A percentile compares a stretch with the other conserved stretches of the same genome.
Conservation (phyloP, 306 rosid genomes). For the Dalbergia cultrata region DNA sequence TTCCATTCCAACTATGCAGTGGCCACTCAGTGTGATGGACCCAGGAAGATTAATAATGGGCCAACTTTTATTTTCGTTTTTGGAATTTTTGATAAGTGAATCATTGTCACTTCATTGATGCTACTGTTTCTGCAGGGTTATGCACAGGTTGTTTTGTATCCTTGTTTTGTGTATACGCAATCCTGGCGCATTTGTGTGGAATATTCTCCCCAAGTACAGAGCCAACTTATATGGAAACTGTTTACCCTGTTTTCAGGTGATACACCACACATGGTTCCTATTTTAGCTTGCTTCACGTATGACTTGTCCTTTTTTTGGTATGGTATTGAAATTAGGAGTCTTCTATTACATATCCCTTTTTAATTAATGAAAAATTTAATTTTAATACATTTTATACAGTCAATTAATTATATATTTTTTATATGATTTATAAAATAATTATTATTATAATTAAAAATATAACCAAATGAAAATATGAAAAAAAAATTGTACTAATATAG, state of each 20-base stretch:
- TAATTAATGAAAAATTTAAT: too few relatives aligned
- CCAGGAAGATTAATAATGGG: background rate
- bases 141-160: constrained; percentile 92
- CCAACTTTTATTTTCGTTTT: too few relatives aligned
- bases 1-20: too few relatives aligned
- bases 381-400: too few relatives aligned
- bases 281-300: background rate
- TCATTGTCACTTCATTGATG: background rate
- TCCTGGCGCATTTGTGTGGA: constrained; percentile 80
- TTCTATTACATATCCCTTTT: background rate
- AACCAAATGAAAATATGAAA: too few relatives aligned
- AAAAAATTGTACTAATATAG: too few relatives aligned
- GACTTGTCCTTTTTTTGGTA: background rate
- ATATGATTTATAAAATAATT: too few relatives aligned
- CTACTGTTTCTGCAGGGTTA: constrained; percentile 64
- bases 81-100: background rate
- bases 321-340: background rate
- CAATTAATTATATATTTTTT: too few relatives aligned
- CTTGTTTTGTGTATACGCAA: constrained; percentile 76
- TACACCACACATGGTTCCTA: background rate
- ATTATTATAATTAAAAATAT: too few relatives aligned
- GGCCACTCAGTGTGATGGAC: background rate
- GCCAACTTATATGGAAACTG: constrained; percentile 63
- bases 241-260: constrained; percentile 94
- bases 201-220: constrained; percentile 70